These are phyloP conservation scores for Pythium guiyangense DNA, from an alignment of 352 stramenopile genomes.

Conservation along the genomic window DNA sequence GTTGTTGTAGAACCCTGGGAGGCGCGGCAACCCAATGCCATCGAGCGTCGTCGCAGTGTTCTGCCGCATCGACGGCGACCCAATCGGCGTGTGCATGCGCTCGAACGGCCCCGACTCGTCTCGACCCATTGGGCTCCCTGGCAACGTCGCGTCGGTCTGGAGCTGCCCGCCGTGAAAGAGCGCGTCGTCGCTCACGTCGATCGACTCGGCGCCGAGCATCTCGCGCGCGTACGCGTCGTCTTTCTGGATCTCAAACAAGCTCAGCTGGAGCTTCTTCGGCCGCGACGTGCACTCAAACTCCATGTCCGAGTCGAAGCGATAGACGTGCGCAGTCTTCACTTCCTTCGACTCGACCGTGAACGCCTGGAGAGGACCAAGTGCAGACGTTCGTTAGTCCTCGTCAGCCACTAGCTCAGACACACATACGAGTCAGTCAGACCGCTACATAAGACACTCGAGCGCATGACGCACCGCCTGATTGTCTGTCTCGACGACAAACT, in stretches of 20 bases:
- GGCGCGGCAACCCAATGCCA: conserved; percentile 28
- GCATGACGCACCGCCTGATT: conserved; percentile 41
- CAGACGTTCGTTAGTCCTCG: not conserved
- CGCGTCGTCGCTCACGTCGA: conserved; percentile 57
- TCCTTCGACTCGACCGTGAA: conserved; percentile 64
- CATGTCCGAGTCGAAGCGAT: conserved; percentile 76
- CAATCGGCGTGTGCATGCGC: conserved; percentile 52
- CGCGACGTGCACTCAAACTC: conserved; percentile 65
- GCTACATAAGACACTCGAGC: no score
- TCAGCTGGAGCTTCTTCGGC: conserved; percentile 65
- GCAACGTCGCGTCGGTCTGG: conserved; percentile 23
- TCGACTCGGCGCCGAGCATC: conserved; percentile 26
- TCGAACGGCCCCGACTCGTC: conserved; percentile 62
- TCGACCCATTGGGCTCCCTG: conserved; percentile 44
- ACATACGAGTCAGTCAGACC: not conserved
- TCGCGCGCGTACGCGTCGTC: conserved; percentile 20
- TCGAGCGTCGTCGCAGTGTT: conserved; percentile 4
- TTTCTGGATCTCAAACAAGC: conserved; percentile 57
- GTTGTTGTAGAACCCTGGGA: conserved; percentile 39
- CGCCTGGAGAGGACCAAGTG: conserved; percentile 14
- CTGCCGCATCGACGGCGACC: conserved; percentile 30
- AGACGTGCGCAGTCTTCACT: conserved; percentile 72
- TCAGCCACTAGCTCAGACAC: not conserved
- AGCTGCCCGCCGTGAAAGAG: conserved; percentile 23
- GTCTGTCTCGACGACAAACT: conserved; percentile 62